Evolutionary conservation across 164 flowering plant species (phyloP), one percentile per base, ranked within the genome.

Genomic region (Pachysandra terminalis): DNA sequence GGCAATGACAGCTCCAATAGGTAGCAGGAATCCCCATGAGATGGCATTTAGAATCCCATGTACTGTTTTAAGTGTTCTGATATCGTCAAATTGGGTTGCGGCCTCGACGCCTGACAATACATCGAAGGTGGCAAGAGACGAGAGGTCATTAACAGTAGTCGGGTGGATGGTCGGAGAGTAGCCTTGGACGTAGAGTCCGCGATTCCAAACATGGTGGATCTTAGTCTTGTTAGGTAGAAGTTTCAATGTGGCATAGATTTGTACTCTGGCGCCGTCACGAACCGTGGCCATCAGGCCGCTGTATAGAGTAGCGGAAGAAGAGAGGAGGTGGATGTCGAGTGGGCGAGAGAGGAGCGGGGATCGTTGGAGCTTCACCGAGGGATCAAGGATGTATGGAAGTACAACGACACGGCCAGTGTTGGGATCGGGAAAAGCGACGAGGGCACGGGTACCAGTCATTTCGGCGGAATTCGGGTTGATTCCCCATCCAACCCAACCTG

Each of bases 401-500:
- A 95, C 69, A 23, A 91, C 82, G 0, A 91, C 40, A 22, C 74
- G 85, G 68, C 96, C 97, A 10, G 97, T 81, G 64, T 80, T 90
- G 0, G 96, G 96, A 69, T 95, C 97, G 0, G 94, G 87, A 63
- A 90, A 91, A 73, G 98, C 91, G 59, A 91, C 72, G 1, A 95
- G 75, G 16, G 88, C 96, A 0, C 89, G 88, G 0, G 96, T 75
- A 0, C 97, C 96, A 0, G 95, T 84, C 98, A 95, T 91, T 64
- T 83, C 82, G 0, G 96, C 73, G 2, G 94, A 79, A 1, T 48
- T 73, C 0, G 97, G 98, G 74, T 95, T 95, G 73, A 95, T 86
- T 12, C 98, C 98, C 80, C 81, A 89, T 2, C 85, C 98, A 1
- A 95, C 96, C 98, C 98, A 95, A 3, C 98, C 98, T 23, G 97